Percentiles rank a stretch among this genome's conserved stretches.
Evolutionary conservation across 371 early-diverging fungal genomes (phyloP).

Genomic region (Mucor velutinosus): DNA sequence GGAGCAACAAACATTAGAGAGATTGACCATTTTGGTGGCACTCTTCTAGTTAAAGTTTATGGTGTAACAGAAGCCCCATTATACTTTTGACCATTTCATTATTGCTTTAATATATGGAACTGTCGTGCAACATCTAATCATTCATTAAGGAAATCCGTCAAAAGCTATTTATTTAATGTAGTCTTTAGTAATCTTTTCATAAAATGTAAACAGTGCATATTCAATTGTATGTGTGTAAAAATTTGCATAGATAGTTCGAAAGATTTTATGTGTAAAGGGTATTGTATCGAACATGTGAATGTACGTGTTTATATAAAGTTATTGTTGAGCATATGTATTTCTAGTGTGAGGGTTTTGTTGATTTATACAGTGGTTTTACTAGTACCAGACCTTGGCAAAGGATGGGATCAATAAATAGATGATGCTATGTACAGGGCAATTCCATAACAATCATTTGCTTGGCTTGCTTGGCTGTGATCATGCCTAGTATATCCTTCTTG

Average conservation of each 20-base stretch:
- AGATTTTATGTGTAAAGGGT: neutral
- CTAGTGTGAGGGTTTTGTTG: neutral
- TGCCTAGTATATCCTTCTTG: neutral
- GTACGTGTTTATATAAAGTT: neutral
- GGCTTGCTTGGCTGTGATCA: neutral
- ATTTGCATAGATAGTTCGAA: neutral
- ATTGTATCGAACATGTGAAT: neutral
- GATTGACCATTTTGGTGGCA: neutral
- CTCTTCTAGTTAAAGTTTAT: neutral
- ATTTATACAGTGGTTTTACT: too few relatives aligned
- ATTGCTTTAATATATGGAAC: neutral
- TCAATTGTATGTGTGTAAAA: neutral
- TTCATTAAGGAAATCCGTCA: neutral
- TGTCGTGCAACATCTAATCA: neutral
- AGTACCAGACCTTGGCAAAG: too few relatives aligned
- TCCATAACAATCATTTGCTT: neutral
- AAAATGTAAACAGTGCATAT: neutral
- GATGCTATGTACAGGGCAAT: neutral
- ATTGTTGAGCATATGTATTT: neutral
- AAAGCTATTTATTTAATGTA: neutral
- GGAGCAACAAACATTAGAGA: neutral
- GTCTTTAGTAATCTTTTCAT: neutral
- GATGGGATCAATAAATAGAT: neutral
- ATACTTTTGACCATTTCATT: neutral
- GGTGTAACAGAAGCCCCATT: neutral